phyloP scores from a whole-genome alignment of 192 early-diverging fungal species.

The Dimargaris xerosporica region DNA sequence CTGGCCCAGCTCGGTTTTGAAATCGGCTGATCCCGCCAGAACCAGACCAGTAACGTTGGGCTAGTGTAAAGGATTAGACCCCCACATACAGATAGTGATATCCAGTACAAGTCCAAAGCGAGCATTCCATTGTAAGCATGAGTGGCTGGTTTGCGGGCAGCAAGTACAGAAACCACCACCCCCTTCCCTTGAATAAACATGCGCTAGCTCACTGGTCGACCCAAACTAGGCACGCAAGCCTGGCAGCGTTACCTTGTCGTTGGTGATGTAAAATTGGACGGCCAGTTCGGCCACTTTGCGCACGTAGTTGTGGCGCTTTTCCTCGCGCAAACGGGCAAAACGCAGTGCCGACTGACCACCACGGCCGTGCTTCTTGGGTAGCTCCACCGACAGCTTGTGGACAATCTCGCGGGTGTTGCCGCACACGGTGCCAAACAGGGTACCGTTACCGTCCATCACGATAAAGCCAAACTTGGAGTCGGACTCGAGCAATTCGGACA shows the following conservation, averaged over 20 bases:
- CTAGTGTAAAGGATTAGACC: background rate
- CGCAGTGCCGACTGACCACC: slow-evolving; percentile 99
- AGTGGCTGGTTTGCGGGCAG: too few relatives aligned
- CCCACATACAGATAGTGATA: too few relatives aligned
- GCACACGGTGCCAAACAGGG: slow-evolving; percentile 84
- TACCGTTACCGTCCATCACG: slow-evolving; percentile 97
- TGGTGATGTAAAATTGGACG: slow-evolving; percentile 89
- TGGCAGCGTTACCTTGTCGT: slow-evolving; percentile 50
- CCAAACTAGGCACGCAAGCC: too few relatives aligned
- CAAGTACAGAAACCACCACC: too few relatives aligned
- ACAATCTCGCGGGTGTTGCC: slow-evolving; percentile 90
- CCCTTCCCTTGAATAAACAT: too few relatives aligned
- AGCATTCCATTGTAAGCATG: too few relatives aligned
- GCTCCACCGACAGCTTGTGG: slow-evolving; percentile 87
- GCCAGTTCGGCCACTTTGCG: slow-evolving; percentile 95
- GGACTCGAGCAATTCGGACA: slow-evolving; percentile 78
- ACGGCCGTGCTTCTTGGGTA: slow-evolving; percentile 99
- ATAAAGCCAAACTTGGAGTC: slow-evolving; percentile 98
- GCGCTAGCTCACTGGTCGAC: too few relatives aligned
- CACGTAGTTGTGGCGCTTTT: slow-evolving; percentile 98
- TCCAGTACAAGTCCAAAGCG: too few relatives aligned
- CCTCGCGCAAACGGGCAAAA: slow-evolving; percentile 97
- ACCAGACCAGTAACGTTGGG: slow-evolving; percentile 76
- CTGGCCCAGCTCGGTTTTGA: slow-evolving; percentile 91
- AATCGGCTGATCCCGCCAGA: slow-evolving; percentile 96